Evolutionary conservation across 768 basidiomycete species (phyloP), one percentile per base, ranked within the genome.

Genomic region (Psilocybe azurescens): DNA sequence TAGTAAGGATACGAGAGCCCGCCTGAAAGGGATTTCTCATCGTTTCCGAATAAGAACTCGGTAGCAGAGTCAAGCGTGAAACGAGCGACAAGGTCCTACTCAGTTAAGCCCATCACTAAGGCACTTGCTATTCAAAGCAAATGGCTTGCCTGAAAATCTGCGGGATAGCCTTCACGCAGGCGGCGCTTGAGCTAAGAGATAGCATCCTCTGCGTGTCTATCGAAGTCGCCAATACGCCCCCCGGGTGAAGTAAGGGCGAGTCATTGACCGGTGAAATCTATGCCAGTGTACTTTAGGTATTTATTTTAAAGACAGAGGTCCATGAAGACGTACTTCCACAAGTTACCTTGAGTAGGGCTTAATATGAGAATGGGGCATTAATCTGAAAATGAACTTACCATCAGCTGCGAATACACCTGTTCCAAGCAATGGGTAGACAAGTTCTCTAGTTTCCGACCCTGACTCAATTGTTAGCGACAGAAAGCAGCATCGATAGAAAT

Each of bases 171-270:
- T 20, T 74, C 70, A 2, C 68, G 60, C 32, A 85, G 77, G 9
- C 86, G 78, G 8, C 70, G 70, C 53, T 81, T 81, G 60, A 84
- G 76, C 46, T 77, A 69, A 6, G 69, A 65, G 11, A 90, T 72
- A 5, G 81, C 78, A 33, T 80, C 71, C 46, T 79, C 77, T 5
- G 84, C 77, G 48, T 87, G 84, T 13, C 81, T 75, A 56, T 83
- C 85, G 64, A 88, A 88, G 33, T 82, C 85, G 41, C 87, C 83
- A 59, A 88, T 89, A 68, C 88, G 82, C 53, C 79, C 89, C 88
- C 41, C 78, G 80, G 58, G 71, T 81, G 76, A 91, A 90, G 76
- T 90, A 90, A 0, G 89, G 89, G 0, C 89, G 83, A 0, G 88
- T 86, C 77, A 91, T 87, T 6, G 78, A 67, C 9, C 89, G 83